These are phyloP conservation scores for Phaeosphaeria sp. DNA, from an alignment of 2,329 filamentous ascomycete species.

Conservation along the genomic window DNA sequence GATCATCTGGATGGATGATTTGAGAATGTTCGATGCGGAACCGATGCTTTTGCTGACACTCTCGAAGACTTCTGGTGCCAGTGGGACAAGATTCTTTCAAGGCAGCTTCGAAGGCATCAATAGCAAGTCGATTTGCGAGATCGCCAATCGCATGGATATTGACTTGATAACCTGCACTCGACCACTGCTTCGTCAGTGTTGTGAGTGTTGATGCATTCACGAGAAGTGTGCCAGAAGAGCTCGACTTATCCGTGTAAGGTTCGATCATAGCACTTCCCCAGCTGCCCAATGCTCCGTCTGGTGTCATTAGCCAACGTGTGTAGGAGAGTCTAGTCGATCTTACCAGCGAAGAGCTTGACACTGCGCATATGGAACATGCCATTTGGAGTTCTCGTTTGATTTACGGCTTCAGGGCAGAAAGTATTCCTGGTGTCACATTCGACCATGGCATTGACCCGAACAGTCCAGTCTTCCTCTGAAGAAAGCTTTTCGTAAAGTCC, in stretches of 20 bases:
- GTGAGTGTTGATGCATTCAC: constrained; percentile 68
- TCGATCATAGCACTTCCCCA: constrained; percentile 77
- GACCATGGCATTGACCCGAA: constrained; percentile 73
- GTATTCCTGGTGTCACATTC: constrained; percentile 71
- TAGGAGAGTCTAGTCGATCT: background rate
- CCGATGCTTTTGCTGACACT: constrained; percentile 63
- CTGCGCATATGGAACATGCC: constrained; percentile 65
- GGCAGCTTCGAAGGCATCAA: constrained; percentile 68
- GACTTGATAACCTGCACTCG: constrained; percentile 68
- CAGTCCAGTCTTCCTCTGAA: constrained; percentile 61
- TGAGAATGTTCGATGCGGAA: constrained; percentile 76
- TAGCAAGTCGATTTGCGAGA: constrained; percentile 68
- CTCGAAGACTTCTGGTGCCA: constrained; percentile 31
- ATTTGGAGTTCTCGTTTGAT: constrained; percentile 53
- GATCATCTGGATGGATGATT: constrained; percentile 72
- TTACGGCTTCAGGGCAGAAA: constrained; percentile 64
- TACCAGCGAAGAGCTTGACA: constrained; percentile 74
- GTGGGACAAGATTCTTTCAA: constrained; percentile 62
- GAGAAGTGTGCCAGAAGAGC: constrained; percentile 69
- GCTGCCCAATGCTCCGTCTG: constrained; percentile 73
- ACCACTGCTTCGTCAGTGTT: constrained; percentile 64
- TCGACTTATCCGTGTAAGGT: constrained; percentile 70
- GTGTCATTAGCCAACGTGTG: constrained; percentile 15
- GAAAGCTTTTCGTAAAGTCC: constrained; percentile 63
- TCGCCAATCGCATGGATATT: constrained; percentile 78